Evolutionary conservation across 2,329 filamentous ascomycete species (phyloP).

Genomic region (Ophiostoma sp.): DNA sequence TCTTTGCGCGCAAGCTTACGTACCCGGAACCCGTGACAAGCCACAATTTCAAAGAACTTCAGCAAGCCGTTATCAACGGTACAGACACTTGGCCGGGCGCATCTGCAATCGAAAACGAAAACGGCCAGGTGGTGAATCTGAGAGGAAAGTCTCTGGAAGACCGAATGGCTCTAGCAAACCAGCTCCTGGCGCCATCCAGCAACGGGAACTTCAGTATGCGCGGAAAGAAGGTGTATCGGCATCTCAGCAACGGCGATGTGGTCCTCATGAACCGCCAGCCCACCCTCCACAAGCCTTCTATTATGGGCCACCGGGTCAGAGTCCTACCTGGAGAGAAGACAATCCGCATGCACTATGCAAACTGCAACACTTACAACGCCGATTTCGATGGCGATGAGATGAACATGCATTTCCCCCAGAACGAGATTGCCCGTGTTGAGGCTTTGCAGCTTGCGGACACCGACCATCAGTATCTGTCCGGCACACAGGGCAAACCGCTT

Average conservation of each 20-base stretch:
- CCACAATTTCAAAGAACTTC: constrained; percentile 94
- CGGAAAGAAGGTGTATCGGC: constrained; percentile 95
- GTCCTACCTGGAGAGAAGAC: constrained; percentile 94
- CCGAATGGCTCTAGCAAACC: constrained; percentile 84
- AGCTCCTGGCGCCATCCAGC: constrained; percentile 81
- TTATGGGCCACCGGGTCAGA: constrained; percentile 94
- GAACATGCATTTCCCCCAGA: constrained; percentile 99
- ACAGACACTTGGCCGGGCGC: constrained; percentile 93
- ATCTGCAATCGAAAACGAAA: constrained; percentile 91
- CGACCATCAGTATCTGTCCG: constrained; percentile 94
- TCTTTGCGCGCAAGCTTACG: constrained; percentile 93
- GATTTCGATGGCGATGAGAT: constrained; percentile 99
- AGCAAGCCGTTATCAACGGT: constrained; percentile 94
- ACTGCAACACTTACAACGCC: constrained; percentile 98
- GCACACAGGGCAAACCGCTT: constrained; percentile 88
- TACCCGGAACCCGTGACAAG: constrained; percentile 97
- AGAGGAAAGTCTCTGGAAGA: constrained; percentile 87
- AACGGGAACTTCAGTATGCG: constrained; percentile 70
- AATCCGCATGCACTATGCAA: constrained; percentile 99
- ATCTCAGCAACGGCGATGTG: constrained; percentile 94
- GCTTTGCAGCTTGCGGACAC: constrained; percentile 92
- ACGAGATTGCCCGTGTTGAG: constrained; percentile 89
- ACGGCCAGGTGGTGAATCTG: constrained; percentile 85
- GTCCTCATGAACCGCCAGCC: constrained; percentile 99
- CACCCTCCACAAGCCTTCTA: constrained; percentile 96